Evolutionary conservation across 176 grass and related monocot genomes (phyloP).

Genomic region (Phragmites australis): DNA sequence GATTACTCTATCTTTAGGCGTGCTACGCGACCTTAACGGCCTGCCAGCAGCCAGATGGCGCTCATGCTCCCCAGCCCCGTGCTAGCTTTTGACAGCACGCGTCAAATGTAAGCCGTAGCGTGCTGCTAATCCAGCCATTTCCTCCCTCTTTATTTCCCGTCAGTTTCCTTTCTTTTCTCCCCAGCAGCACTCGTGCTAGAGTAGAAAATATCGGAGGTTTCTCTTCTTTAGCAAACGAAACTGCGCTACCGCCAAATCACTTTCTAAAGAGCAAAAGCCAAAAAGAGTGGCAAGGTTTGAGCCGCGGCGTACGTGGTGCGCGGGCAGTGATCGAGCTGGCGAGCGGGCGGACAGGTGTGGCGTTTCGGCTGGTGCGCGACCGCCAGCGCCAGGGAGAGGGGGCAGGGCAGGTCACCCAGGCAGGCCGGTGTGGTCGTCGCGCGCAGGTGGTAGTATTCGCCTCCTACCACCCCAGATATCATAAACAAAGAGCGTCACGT

Average conservation of each 20-base stretch:
- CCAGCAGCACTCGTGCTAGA: not conserved
- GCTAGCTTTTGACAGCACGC: not conserved
- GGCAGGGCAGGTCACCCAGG: not conserved
- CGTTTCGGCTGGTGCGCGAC: not conserved
- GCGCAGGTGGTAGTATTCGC: not conserved
- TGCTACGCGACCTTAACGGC: not conserved
- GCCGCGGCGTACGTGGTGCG: slow-evolving; percentile 14
- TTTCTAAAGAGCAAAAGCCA: not conserved
- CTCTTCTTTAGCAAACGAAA: not conserved
- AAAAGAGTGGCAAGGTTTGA: not conserved
- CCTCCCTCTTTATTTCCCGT: not conserved
- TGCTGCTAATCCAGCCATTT: not conserved
- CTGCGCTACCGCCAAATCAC: not conserved
- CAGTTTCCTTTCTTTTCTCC: not conserved
- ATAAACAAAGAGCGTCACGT: slow-evolving; percentile 9
- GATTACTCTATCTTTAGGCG: not conserved
- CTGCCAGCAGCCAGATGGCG: not conserved
- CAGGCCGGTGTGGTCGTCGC: not conserved
- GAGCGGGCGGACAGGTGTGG: slow-evolving; percentile 14
- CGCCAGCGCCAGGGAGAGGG: not conserved
- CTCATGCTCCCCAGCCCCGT: not conserved
- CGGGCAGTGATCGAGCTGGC: slow-evolving; percentile 20
- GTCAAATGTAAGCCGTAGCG: not conserved
- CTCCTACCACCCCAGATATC: not conserved
- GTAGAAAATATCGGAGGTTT: not conserved